Evolutionary conservation across 345 rosid genomes (phyloP), one percentile per base, ranked within the genome.

Genomic region (Gossypium bickii): DNA sequence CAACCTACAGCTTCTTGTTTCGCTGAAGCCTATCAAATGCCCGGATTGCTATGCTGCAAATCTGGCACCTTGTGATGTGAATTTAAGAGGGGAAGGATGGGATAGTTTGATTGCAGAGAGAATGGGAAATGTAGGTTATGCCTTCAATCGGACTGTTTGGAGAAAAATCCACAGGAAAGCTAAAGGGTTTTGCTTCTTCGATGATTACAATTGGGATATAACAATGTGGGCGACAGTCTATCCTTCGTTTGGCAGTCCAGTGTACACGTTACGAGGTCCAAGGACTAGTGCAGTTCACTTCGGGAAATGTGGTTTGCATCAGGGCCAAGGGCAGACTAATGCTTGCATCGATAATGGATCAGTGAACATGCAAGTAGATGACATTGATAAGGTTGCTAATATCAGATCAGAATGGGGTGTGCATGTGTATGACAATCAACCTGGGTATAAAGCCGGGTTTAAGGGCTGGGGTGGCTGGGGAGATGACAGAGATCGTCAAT

Each of bases 381-480:
- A 88, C 45, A 72, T 69, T 6, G 97, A 95, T 81, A 86, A 80
- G 84, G 86, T 77, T n/a, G 78, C 77, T 41, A 93, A 87, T 79
- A 83, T 93, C 64, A 82, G 90, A 48, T 70, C 88, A 24, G 80
- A 66, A 63, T 95, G 99, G 99, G 78, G 74, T 24, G 86, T 93
- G 65, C 84, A 72, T 45, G 78, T 88, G 41, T 83, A 67, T 69
- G 60, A 88, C 85, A 77, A 88, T 83, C 98, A 95, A 78, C 80
- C 92, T 1, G 99, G 99, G 52, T 95, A 95, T 80, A 87, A 93
- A 86, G 99, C 94, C 67, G 97, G 98, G 59, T 93, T 93, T 85
- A 88, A 88, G 81, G 99, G 99, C 72, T 95, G 99, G 99, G 99
- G 99, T 78, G 98, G 99, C 77, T 95, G 99, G 99, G 98, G 98